These are phyloP conservation scores for Phytopythium aichiense DNA, from an alignment of 352 stramenopile species.

Conservation along the genomic window DNA sequence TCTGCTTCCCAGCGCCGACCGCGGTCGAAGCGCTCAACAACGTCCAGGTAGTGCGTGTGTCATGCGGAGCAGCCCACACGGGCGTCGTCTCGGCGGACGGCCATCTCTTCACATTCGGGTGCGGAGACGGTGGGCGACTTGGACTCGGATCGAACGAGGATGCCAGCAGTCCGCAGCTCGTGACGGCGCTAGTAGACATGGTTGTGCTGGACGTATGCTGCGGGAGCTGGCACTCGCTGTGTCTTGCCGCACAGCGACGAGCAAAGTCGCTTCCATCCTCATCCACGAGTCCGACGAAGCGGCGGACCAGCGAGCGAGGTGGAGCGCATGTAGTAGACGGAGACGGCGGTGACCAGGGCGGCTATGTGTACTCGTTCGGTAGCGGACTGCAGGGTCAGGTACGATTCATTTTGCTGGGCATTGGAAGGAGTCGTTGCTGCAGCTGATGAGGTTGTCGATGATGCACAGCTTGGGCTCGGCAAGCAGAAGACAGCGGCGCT, in stretches of 20 bases:
- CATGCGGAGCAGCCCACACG: slow-evolving; percentile 87
- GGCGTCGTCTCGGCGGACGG: slow-evolving; percentile 50
- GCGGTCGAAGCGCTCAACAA: slow-evolving; percentile 40
- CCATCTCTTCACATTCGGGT: slow-evolving; percentile 84
- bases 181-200: slow-evolving; percentile 40
- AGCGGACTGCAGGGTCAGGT: slow-evolving; percentile 69
- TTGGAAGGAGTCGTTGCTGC: not conserved
- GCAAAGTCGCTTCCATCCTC: not conserved
- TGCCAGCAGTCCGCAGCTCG: slow-evolving; percentile 39
- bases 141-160: slow-evolving; percentile 65
- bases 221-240: slow-evolving; percentile 69
- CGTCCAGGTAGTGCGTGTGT: slow-evolving; percentile 61
- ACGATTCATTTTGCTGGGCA: not conserved
- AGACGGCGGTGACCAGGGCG: slow-evolving; percentile 11
- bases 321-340: not conserved
- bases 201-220: slow-evolving; percentile 59
- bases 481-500: slow-evolving; percentile 61
- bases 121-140: slow-evolving; percentile 87
- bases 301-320: not conserved
- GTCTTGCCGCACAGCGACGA: slow-evolving; percentile 31
- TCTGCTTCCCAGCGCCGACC: slow-evolving; percentile 66
- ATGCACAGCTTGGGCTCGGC: slow-evolving; percentile 46
- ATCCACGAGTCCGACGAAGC: slow-evolving; percentile 1
- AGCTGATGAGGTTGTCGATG: not conserved
- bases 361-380: slow-evolving; percentile 64